Percentiles rank a stretch among this genome's conserved stretches.
Conservation (phyloP, 1,284 basidiomycete genomes). For the Malassezia globosa region DNA sequence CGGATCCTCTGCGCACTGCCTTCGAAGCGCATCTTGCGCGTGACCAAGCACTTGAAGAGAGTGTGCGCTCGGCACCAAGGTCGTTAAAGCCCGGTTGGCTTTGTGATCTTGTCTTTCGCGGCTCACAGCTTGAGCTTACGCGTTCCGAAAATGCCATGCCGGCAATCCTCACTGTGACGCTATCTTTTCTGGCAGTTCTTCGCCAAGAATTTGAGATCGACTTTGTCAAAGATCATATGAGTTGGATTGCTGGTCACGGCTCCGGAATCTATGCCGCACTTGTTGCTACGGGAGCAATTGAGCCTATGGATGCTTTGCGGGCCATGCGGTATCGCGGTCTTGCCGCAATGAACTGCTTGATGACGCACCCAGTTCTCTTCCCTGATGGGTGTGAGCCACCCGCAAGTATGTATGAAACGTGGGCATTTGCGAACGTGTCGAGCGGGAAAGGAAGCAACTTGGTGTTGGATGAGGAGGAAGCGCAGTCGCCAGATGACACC, state of each 20-base stretch:
- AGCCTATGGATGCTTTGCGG: slow-evolving; percentile 34
- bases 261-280: slow-evolving; percentile 41
- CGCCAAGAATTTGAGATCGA: slow-evolving; percentile 38
- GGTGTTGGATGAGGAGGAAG: neutral
- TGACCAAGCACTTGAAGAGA: slow-evolving; percentile 21
- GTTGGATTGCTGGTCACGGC: slow-evolving; percentile 38
- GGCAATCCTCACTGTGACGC: slow-evolving; percentile 35
- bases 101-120: slow-evolving; percentile 33
- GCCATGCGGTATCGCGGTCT: slow-evolving; percentile 38
- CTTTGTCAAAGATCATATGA: slow-evolving; percentile 33
- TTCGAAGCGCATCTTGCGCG: slow-evolving; percentile 38
- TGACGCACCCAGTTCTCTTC: slow-evolving; percentile 33
- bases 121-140: slow-evolving; percentile 43
- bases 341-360: slow-evolving; percentile 25
- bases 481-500: no score
- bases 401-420: slow-evolving; percentile 41
- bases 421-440: slow-evolving; percentile 44
- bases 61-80: slow-evolving; percentile 11
- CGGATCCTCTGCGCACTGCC: slow-evolving; percentile 11
- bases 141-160: slow-evolving; percentile 41
- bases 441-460: slow-evolving; percentile 21
- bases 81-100: slow-evolving; percentile 25
- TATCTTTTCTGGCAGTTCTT: slow-evolving; percentile 39
- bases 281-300: slow-evolving; percentile 26
- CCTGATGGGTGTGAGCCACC: slow-evolving; percentile 36